Conservation (phyloP, 108 stramenopile species). For the Aurantiochytrium sp. region DNA sequence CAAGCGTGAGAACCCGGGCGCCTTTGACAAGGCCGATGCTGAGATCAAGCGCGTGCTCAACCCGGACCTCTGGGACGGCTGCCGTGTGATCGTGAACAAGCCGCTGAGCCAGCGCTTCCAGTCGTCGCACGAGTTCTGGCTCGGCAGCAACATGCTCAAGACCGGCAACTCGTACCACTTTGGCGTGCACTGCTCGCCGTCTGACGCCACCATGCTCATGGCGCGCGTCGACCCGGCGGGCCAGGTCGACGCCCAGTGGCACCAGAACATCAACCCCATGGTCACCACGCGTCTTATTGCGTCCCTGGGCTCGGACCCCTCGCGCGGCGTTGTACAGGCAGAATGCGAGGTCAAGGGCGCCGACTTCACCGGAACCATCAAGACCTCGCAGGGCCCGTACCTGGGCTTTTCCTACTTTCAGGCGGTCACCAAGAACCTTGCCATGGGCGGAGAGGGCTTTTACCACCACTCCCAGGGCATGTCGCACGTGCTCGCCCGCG, state of each 20-base stretch:
- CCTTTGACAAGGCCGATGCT: neutral
- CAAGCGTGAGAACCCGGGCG: neutral
- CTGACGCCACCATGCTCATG: neutral
- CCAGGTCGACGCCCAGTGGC: conserved; percentile 7
- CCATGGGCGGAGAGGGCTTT: conserved; percentile 4
- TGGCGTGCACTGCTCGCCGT: neutral
- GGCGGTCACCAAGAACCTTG: conserved; percentile 2
- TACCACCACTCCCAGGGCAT: conserved; percentile 5
- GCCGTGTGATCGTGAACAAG: neutral
- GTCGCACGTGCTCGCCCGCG: neutral
- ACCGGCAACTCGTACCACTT: conserved; percentile 17
- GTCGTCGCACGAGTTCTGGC: conserved; percentile 18
- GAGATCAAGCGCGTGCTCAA: neutral
- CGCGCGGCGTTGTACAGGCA: neutral
- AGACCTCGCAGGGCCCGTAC: conserved; percentile 2
- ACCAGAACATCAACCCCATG: neutral
- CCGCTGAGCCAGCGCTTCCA: neutral
- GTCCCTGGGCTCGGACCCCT: neutral
- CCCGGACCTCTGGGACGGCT: conserved; percentile 1
- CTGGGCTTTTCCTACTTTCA: neutral
- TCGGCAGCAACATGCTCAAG: conserved; percentile 17
- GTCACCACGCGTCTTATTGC: neutral
- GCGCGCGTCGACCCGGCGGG: neutral
- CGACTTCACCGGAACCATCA: neutral
- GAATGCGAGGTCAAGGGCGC: conserved; percentile 2